Conservation (phyloP, 257 asterid species). For the Verbascum thapsus region DNA sequence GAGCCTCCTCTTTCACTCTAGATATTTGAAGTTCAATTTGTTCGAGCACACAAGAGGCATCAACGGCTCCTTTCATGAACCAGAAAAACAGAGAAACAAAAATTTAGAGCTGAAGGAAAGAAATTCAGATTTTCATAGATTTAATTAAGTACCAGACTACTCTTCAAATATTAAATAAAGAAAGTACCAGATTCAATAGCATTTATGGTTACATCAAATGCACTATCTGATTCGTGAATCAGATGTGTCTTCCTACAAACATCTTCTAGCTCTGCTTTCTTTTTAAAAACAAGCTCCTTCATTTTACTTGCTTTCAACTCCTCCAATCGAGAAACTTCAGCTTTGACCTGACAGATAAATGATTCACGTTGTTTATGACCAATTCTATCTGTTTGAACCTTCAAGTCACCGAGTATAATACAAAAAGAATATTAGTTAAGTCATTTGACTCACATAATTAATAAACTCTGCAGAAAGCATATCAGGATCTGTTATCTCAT, state of each 20-base stretch:
- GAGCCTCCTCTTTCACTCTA: constrained; percentile 86
- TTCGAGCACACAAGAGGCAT: constrained; percentile 82
- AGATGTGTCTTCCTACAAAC: constrained; percentile 81
- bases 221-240: constrained; percentile 61
- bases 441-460: constrained; percentile 54
- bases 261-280: constrained; percentile 88
- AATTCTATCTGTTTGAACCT: constrained; percentile 19
- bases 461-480: constrained; percentile 76
- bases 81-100: constrained; percentile 25
- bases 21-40: constrained; percentile 90
- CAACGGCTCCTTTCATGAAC: constrained; percentile 63
- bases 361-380: constrained; percentile 23
- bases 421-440: constrained; percentile 1
- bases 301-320: constrained; percentile 88
- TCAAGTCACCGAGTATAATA: background rate
- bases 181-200: constrained; percentile 88
- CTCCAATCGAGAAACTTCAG: constrained; percentile 86
- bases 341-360: constrained; percentile 61
- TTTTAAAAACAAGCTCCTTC: constrained; percentile 94
- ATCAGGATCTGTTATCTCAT: constrained; percentile 81
- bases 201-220: constrained; percentile 62
- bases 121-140: background rate
- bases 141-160: too few species aligned
- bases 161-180: too few species aligned
- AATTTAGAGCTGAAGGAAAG: constrained; percentile 22